Conservation (phyloP, 108 stramenopile genomes). For the Cyclotella kingstonii region DNA sequence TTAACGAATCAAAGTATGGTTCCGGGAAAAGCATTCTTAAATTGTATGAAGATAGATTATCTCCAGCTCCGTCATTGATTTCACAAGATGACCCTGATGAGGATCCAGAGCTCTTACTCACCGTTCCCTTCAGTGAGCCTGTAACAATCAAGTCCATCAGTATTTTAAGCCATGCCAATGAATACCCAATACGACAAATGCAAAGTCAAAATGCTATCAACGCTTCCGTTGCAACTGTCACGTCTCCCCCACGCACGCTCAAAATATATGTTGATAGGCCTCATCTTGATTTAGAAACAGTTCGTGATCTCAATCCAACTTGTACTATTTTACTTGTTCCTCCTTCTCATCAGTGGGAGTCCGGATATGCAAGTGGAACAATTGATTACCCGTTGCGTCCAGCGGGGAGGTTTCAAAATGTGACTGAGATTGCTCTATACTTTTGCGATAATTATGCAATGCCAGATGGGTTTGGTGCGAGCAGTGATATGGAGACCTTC, state of each 20-base stretch:
- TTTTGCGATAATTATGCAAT: constrained; percentile 66
- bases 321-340: constrained; percentile 58
- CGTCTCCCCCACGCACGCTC: constrained; percentile 57
- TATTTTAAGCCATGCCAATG: constrained; percentile 38
- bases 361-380: constrained; percentile 38
- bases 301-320: constrained; percentile 64
- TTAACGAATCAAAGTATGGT: constrained; percentile 69
- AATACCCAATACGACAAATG: no score
- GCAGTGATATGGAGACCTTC: constrained; percentile 38
- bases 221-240: neutral
- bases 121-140: constrained; percentile 77
- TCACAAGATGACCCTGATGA: constrained; percentile 67
- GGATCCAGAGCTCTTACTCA: constrained; percentile 75
- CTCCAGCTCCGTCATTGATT: constrained; percentile 49
- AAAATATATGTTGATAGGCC: constrained; percentile 71
- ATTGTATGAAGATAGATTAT: constrained; percentile 73
- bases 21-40: constrained; percentile 63
- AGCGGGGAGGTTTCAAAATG: constrained; percentile 78
- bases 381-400: constrained; percentile 85
- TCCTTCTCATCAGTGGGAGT: constrained; percentile 56
- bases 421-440: constrained; percentile 73
- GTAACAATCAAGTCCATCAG: constrained; percentile 64
- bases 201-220: neutral
- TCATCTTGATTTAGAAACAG: constrained; percentile 84
- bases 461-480: constrained; percentile 26